phyloP scores from a whole-genome alignment of 306 rosid species.

The Prunus mongolica region DNA sequence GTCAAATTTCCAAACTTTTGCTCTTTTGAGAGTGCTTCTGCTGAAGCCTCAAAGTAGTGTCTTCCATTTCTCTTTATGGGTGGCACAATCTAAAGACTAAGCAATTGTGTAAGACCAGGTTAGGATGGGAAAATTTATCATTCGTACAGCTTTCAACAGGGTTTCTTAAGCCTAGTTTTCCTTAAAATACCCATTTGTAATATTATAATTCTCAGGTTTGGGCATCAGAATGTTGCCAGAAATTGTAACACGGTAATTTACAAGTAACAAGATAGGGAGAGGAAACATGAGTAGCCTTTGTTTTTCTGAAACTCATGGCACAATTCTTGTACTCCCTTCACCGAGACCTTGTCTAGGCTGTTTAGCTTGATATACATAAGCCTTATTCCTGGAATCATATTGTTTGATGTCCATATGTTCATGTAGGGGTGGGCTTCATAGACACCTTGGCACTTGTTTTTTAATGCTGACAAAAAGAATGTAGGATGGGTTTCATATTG shows the following conservation, averaged over 20 bases:
- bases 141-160: neutral
- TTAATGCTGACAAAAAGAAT: neutral
- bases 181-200: neutral
- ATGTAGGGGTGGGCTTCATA: neutral
- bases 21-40: neutral
- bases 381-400: neutral
- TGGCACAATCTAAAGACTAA: neutral
- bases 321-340: neutral
- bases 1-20: neutral
- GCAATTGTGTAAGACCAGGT: neutral
- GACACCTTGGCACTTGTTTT: neutral
- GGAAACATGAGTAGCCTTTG: neutral
- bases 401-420: neutral
- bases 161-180: neutral
- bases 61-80: neutral
- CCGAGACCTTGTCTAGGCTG: neutral
- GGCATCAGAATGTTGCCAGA: neutral
- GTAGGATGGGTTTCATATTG: constrained; percentile 30
- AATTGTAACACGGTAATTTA: neutral
- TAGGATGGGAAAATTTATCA: neutral
- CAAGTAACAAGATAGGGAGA: neutral
- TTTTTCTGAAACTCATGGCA: neutral
- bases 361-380: neutral
- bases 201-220: too few relatives aligned
- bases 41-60: neutral